Evolutionary conservation across 2,329 filamentous ascomycete species (phyloP).

Genomic region (Epichloe hybrida): DNA sequence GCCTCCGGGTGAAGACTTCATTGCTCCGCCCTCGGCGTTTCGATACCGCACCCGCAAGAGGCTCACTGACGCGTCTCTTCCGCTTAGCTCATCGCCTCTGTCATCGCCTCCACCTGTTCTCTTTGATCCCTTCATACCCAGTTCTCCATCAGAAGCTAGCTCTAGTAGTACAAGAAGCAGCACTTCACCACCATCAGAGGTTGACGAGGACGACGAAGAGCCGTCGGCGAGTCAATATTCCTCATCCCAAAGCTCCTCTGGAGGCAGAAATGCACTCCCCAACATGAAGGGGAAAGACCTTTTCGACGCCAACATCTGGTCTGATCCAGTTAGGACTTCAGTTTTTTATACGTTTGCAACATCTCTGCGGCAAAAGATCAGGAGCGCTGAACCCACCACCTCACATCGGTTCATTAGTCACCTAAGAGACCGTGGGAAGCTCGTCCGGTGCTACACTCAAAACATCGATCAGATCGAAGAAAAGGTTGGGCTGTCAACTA

Average conservation of each 20-base stretch:
- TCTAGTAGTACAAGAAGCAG: constrained; percentile 21
- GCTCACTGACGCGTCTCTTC: constrained; percentile 11
- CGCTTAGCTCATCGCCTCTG: constrained; percentile 37
- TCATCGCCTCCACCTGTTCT: constrained; percentile 41
- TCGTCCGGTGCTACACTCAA: constrained; percentile 61
- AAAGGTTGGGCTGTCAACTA: constrained; percentile 52
- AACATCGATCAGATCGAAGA: constrained; percentile 65
- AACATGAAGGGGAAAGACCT: constrained; percentile 59
- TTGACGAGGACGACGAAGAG: constrained; percentile 26
- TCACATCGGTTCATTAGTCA: constrained; percentile 58
- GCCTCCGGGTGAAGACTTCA: constrained; percentile 21
- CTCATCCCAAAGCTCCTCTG: constrained; percentile 25
- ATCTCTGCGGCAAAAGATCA: constrained; percentile 49
- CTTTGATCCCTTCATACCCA: constrained; percentile 35
- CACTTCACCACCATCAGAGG: constrained; percentile 29
- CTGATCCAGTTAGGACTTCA: constrained; percentile 51
- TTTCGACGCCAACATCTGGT: constrained; percentile 59
- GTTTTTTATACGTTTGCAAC: constrained; percentile 63
- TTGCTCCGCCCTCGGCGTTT: constrained; percentile 14
- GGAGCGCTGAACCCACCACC: constrained; percentile 46
- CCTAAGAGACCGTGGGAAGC: constrained; percentile 51
- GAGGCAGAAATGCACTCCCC: constrained; percentile 27
- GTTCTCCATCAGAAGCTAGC: constrained; percentile 23
- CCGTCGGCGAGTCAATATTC: constrained; percentile 24
- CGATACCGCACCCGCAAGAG: constrained; percentile 11